Evolutionary conservation across 129 eudicot genomes (phyloP), one percentile per base, ranked within the genome.

Genomic region (Artemisia tridentata): DNA sequence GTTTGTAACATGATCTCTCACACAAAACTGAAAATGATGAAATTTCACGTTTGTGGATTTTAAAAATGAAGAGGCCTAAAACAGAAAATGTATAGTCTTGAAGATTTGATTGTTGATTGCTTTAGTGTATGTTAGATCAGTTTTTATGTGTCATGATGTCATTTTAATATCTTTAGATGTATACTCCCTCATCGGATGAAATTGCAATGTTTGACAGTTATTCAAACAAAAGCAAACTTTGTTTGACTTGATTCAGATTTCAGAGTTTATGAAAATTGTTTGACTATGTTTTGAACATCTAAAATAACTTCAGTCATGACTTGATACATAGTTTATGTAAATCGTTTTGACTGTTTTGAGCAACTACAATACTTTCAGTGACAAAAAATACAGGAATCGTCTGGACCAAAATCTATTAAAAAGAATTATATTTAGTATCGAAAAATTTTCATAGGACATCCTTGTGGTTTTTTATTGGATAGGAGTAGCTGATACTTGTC

Each of bases 401-500:
- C 8, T 38, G 45, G 45, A 38, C 45, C 10, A 38, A 38, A 38
- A 38, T 0, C 10, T 34, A 34, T 34, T 0, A 34, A 34, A 34
- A 5, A 1, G 1, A 6, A 34, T 34, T 34, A 34, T 34, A 34
- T 34, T 38, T 38, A 38, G 0, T 31, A 31, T 38, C 10, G 0
- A 38, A 5, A 0, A 25, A 0, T 6, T 38, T 38, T 38, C 9
- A 7, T 38, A 4, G 10, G 10, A 38, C 10, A 38, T 4, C 9
- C 18, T 54, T 45, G 7, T 58, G 13, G 63, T 63, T 17, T 50
- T 52, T 45, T 12, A 25, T 19, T 50, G 67, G 20, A 25, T 46
- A 3, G 43, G 55, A 67, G 11, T 3, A 65, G 59, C 34, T 79
- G 34, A 77, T 63, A 18, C 43, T 61, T 63, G 34, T 65, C 46